phyloP scores from a whole-genome alignment of 1,284 basidiomycete species.

The Sporisorium exsertum region DNA sequence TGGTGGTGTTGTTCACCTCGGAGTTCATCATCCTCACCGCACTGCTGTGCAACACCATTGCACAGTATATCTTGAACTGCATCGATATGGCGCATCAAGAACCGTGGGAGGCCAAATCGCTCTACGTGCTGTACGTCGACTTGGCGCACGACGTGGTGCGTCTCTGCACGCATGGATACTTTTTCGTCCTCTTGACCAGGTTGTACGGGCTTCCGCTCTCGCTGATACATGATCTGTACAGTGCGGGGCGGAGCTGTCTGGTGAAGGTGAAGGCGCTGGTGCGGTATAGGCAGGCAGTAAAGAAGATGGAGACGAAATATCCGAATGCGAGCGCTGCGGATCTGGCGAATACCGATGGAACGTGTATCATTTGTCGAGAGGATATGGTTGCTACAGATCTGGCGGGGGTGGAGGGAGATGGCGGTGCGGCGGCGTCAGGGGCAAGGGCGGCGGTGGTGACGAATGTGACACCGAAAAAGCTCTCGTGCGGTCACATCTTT shows the following conservation, averaged over 20 bases:
- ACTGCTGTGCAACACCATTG: constrained; percentile 80
- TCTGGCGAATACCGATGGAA: constrained; percentile 84
- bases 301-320: constrained; percentile 96
- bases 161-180: constrained; percentile 83
- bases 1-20: constrained; percentile 89
- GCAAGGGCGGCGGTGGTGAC: constrained; percentile 15
- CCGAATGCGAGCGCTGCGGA: constrained; percentile 92
- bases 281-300: constrained; percentile 91
- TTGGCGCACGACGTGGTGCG: constrained; percentile 88
- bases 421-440: neutral
- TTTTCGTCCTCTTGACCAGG: constrained; percentile 91
- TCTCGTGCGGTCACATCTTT: constrained; percentile 96
- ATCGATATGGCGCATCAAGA: constrained; percentile 74
- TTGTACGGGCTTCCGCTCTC: constrained; percentile 96
- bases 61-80: constrained; percentile 86
- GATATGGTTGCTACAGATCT: constrained; percentile 76
- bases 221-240: constrained; percentile 94
- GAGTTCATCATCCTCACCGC: constrained; percentile 88
- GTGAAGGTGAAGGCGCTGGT: constrained; percentile 85
- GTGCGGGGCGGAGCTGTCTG: constrained; percentile 91
- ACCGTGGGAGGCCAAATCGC: constrained; percentile 94
- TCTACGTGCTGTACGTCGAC: constrained; percentile 95
- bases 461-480: constrained; percentile 94
- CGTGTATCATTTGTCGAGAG: constrained; percentile 98
- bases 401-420: neutral